phyloP scores from a whole-genome alignment of 345 rosid species.

The Corchorus capsularis region DNA sequence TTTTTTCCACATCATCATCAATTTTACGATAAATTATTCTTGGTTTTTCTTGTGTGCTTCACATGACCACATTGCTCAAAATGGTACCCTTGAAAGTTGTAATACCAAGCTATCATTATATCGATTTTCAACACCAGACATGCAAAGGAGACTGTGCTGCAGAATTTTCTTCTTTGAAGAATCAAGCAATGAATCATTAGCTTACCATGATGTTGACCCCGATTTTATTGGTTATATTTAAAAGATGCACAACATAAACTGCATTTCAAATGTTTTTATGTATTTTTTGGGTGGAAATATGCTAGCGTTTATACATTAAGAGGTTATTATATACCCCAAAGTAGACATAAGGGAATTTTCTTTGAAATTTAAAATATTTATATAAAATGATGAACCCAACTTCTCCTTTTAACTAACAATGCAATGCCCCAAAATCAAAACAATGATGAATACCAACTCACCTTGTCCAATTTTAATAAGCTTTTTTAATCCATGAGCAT shows the following conservation, averaged over 20 bases:
- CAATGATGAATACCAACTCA: constrained; percentile 26
- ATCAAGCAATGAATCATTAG: not conserved
- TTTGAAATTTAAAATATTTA: not conserved
- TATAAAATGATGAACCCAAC: not conserved
- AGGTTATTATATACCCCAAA: not conserved
- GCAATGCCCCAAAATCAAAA: constrained; percentile 11
- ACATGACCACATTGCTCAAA: not conserved
- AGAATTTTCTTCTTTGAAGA: not conserved
- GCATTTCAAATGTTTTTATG: not conserved
- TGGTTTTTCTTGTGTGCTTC: not conserved
- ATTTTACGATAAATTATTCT: not conserved
- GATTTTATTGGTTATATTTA: constrained; percentile 4
- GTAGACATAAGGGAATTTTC: not conserved
- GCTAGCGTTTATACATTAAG: not conserved
- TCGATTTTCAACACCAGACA: not conserved
- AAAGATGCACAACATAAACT: not conserved
- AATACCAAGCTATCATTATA: too few relatives aligned
- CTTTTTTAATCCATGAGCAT: constrained; percentile 78
- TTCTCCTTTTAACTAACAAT: not conserved
- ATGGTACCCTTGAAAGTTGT: too few relatives aligned
- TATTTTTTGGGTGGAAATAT: not conserved
- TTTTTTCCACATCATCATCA: not conserved
- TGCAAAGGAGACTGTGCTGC: not conserved
- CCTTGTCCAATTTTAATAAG: constrained; percentile 93
- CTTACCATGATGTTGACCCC: not conserved